Evolutionary conservation across 495 filamentous ascomycete genomes (phyloP), one percentile per base, ranked within the genome.

Genomic region (Parmelia sp.): DNA sequence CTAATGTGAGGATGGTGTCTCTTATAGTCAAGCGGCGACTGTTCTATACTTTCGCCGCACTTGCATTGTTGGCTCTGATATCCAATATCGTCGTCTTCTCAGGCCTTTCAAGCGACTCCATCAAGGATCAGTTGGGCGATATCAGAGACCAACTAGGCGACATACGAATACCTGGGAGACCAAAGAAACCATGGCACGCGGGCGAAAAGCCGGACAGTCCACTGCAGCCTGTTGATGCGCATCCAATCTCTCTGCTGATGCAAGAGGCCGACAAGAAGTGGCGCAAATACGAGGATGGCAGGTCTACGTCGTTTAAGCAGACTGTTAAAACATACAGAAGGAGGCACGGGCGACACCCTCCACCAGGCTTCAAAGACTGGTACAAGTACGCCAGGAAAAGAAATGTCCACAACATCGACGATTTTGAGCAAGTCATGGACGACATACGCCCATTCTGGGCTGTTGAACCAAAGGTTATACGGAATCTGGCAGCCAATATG

Each of bases 381-480:
- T 89, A 84, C 70, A 72, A 78, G 42, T 90, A 85, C 62, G 88
- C 88, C 14, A 75, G 79, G 63, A 77, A 85, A 57, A 75, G 79
- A 15, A 76, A 83, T 15, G 83, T 82, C 23, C 71, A 87, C 51
- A 80, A 88, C 23, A 80, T 90, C 42, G 88, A 90, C 65, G 87
- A 89, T 65, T 89, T 86, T 69, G 85, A 89, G 66, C 88, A 88
- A 68, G 85, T 90, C 47, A 82, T 84, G 66, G 84, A 86, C 62
- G 88, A 91, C 70, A 71, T 89, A 31, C 80, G 84, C 47, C 88
- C 88, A 0, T 90, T 89, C 69, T 90, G 88, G 86, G 86, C 80
- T 1, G 65, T 88, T 23, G 71, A 81, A 3, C 81, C 88, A 0
- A 70, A 74, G 4, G 71, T 73, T 12, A 83, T 90, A 39, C 83